These are phyloP conservation scores for Globisporangium abappressorium DNA, from an alignment of 352 stramenopile genomes.

Conservation along the genomic window DNA sequence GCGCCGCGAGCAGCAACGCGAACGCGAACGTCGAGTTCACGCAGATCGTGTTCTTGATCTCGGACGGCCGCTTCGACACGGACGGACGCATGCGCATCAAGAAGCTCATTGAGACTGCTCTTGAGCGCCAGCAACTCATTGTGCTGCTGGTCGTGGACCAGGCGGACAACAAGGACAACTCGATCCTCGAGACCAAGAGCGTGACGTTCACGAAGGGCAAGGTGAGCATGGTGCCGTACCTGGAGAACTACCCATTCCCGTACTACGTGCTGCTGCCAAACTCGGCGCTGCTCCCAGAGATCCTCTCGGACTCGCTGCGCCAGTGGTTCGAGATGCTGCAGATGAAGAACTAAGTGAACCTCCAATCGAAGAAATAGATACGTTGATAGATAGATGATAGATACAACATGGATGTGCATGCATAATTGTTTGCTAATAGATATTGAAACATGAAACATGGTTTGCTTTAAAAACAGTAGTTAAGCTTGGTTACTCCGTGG, in stretches of 20 bases:
- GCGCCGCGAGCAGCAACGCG: conserved; percentile 41
- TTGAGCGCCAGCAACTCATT: conserved; percentile 97
- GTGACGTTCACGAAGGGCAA: conserved; percentile 96
- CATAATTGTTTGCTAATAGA: no score
- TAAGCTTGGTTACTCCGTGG: no score
- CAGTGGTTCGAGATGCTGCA: conserved; percentile 99
- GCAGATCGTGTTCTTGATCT: conserved; percentile 99
- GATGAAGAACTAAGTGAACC: conserved; percentile 45
- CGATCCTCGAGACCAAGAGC: conserved; percentile 98
- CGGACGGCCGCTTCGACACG: conserved; percentile 97
- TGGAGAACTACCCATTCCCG: conserved; percentile 99
- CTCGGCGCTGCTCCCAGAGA: conserved; percentile 95
- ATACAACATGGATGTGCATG: neutral
- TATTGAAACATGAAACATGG: no score
- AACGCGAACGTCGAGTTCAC: conserved; percentile 76
- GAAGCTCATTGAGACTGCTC: conserved; percentile 95
- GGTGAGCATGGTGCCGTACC: conserved; percentile 95
- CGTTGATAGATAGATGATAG: neutral
- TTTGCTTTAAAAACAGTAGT: no score
- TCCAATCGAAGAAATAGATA: neutral
- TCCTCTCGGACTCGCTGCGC: conserved; percentile 97
- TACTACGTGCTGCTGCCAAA: conserved; percentile 99
- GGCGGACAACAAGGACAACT: conserved; percentile 70
- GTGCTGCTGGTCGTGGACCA: conserved; percentile 98
- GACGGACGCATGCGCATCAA: conserved; percentile 94